These are phyloP conservation scores for Epichloe brachyelytri DNA, from an alignment of 2,329 filamentous ascomycete genomes.

Conservation along the genomic window DNA sequence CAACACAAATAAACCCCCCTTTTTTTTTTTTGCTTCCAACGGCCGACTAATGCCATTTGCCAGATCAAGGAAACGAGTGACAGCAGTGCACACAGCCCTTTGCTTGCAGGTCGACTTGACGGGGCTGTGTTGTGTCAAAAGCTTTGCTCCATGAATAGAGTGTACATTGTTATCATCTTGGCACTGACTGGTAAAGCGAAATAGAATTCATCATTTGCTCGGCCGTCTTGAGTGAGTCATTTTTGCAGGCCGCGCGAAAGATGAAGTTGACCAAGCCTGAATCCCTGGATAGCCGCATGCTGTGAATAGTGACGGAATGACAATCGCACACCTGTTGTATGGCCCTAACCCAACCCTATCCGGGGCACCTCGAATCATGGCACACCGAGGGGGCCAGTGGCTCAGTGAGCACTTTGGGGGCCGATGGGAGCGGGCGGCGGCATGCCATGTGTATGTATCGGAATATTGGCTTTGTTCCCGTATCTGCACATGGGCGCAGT, in stretches of 20 bases:
- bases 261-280: slow-evolving; percentile 14
- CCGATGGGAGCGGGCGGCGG: too few species aligned
- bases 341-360: too few species aligned
- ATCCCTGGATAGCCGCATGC: too few species aligned
- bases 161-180: not conserved
- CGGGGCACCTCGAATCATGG: too few species aligned
- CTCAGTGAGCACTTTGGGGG: too few species aligned
- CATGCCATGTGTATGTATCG: too few species aligned
- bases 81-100: slow-evolving; percentile 9
- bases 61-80: slow-evolving; percentile 11
- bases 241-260: slow-evolving; percentile 17
- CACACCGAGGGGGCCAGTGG: too few species aligned
- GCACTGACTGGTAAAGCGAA: not conserved
- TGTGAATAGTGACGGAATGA: too few species aligned
- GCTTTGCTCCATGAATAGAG: not conserved
- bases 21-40: not conserved
- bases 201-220: not conserved
- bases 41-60: not conserved
- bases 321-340: too few species aligned
- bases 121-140: not conserved
- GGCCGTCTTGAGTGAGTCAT: too few species aligned
- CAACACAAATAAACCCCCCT: not conserved
- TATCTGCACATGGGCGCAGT: too few species aligned
- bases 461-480: too few species aligned
- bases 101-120: slow-evolving; percentile 8